Conservation (phyloP, 352 stramenopile genomes). For the Globisporangium nunn region DNA sequence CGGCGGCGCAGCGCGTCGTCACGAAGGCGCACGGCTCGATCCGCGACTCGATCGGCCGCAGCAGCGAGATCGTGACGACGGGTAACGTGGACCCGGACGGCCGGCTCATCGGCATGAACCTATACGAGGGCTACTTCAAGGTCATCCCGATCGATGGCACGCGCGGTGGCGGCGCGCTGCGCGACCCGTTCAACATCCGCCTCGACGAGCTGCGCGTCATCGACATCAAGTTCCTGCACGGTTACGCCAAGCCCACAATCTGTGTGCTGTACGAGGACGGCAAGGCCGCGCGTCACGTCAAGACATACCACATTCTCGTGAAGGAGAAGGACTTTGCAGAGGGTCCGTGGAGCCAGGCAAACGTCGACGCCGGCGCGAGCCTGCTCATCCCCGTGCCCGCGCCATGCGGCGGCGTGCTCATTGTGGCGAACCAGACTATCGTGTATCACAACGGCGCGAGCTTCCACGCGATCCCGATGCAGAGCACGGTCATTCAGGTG, state of each 20-base stretch:
- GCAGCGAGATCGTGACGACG: slow-evolving; percentile 84
- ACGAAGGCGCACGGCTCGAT: slow-evolving; percentile 85
- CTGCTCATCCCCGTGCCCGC: slow-evolving; percentile 86
- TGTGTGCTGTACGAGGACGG: slow-evolving; percentile 91
- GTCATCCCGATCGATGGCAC: slow-evolving; percentile 82
- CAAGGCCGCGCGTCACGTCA: slow-evolving; percentile 84
- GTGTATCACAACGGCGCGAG: slow-evolving; percentile 86
- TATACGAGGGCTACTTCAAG: slow-evolving; percentile 90
- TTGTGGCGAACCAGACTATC: slow-evolving; percentile 90
- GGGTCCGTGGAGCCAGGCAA: slow-evolving; percentile 84
- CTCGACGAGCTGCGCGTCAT: slow-evolving; percentile 90
- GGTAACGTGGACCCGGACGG: slow-evolving; percentile 86
- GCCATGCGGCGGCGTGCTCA: slow-evolving; percentile 81
- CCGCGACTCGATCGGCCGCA: slow-evolving; percentile 79
- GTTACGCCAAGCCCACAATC: slow-evolving; percentile 84
- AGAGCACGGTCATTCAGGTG: slow-evolving; percentile 86
- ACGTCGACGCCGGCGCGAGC: slow-evolving; percentile 84
- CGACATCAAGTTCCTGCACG: slow-evolving; percentile 91
- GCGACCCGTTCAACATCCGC: slow-evolving; percentile 89
- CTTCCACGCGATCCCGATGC: slow-evolving; percentile 90
- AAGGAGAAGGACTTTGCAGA: slow-evolving; percentile 89
- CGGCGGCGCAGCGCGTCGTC: slow-evolving; percentile 54
- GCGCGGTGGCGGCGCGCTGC: slow-evolving; percentile 50
- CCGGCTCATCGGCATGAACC: slow-evolving; percentile 85
- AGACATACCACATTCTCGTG: slow-evolving; percentile 88